Base-by-base conservation (phyloP, 2,329 filamentous ascomycete species). In the Tolypocladium sp. region DNA sequence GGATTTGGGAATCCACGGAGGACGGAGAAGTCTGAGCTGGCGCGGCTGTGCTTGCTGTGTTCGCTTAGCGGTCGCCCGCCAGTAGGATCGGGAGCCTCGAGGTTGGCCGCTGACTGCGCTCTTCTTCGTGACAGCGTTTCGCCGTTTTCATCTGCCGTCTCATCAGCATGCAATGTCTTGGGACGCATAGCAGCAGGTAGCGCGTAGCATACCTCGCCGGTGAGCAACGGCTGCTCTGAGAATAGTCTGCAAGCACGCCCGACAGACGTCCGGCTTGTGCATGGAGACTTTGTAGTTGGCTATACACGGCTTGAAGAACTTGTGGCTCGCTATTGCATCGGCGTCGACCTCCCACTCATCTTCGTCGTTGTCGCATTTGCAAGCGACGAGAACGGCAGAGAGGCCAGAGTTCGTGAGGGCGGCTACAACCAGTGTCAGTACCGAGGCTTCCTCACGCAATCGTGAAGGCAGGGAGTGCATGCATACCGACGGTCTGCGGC, bases 291-390 rank as follows among this genome's bases (percentile, higher is more conserved):
- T 88, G 70, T 91, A 88, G 58, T 88, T 85, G 62, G 85, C 84
- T 62, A 93, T 81, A 65, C 85, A 88, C 20, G 88, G 81, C 61
- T 88, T 82, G 65, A 89, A 90, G 63, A 83, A 78, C 55, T 82
- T 75, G 67, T 90, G 86, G 59, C 73, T 74, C 54, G 82, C 77
- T 51, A 94, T 81, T 58, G 77, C 82, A 35, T 85, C 79, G 17
- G 88, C 83, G 68, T 93, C 86, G 59, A 95, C 80, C 69, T 91
- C 83, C 68, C 89, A 86, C 60, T 85, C 78, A 60, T 83, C 81
- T 62, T 87, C 83, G 55, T 88, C 86, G 56, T 86, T 83, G 72
- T 97, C 93, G 77, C 91, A 96, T 79, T 97, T 97, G 72, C 88
- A 93, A 58, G 91, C 91, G 57, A 95, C 90, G 49, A 97, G 82